Conservation (phyloP, 2,329 filamentous ascomycete species). For the Ophiosphaerella korrae region DNA sequence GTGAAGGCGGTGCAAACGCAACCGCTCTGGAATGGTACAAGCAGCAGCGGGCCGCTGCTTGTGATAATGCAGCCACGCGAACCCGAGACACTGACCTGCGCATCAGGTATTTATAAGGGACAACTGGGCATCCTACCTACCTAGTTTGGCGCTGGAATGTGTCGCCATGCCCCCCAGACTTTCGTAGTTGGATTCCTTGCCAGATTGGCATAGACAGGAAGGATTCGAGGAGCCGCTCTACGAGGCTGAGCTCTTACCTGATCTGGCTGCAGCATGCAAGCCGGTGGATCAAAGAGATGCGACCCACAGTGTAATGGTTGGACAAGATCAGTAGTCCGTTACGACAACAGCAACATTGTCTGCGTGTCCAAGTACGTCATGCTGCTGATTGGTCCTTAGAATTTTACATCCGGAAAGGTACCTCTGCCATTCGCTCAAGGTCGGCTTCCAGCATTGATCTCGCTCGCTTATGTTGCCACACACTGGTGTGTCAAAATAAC, state of each 20-base stretch:
- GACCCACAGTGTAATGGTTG: constrained; percentile 26
- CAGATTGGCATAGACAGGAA: not conserved
- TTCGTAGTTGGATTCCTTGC: not conserved
- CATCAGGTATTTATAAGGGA: constrained; percentile 7
- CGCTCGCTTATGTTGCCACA: constrained; percentile 7
- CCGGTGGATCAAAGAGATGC: constrained; percentile 24
- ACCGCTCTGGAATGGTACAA: constrained; percentile 31
- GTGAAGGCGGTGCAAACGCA: constrained; percentile 41
- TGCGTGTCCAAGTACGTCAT: constrained; percentile 24
- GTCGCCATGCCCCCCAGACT: not conserved
- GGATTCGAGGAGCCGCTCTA: constrained; percentile 3
- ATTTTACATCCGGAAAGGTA: constrained; percentile 10
- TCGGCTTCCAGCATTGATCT: constrained; percentile 7
- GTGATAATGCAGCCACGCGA: constrained; percentile 25
- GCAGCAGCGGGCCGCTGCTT: constrained; percentile 29
- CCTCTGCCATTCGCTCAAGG: constrained; percentile 20
- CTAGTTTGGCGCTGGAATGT: not conserved
- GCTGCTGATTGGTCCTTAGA: constrained; percentile 23
- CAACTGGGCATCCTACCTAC: no score
- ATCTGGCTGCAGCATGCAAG: constrained; percentile 21
- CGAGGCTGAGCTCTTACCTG: constrained; percentile 18
- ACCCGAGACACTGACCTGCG: constrained; percentile 17
- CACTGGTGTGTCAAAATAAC: not conserved
- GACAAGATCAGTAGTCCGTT: constrained; percentile 16
- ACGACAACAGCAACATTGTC: constrained; percentile 19